These are phyloP conservation scores for Lactarius hatsudake DNA, from an alignment of 768 basidiomycete genomes.

Conservation along the genomic window DNA sequence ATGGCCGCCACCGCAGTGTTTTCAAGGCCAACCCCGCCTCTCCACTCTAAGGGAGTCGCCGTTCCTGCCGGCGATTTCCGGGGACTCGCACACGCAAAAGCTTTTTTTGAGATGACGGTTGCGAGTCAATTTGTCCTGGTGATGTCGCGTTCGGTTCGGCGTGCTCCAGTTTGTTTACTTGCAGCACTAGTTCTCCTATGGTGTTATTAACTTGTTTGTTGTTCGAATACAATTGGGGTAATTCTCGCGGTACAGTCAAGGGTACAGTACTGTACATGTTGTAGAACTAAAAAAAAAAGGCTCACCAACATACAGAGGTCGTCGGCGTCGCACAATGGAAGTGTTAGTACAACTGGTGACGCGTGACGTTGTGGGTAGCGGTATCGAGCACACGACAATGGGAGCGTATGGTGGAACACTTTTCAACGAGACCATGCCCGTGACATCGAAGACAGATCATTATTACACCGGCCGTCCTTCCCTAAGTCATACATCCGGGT, in stretches of 20 bases:
- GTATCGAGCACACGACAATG: background rate
- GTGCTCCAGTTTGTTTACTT: background rate
- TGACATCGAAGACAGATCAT: background rate
- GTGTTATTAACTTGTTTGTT: no score
- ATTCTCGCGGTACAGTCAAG: no score
- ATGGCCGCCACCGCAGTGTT: conserved; percentile 33
- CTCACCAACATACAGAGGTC: background rate
- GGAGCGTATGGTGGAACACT: background rate
- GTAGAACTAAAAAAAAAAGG: background rate
- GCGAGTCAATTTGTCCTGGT: no score
- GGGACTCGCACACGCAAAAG: conserved; percentile 15
- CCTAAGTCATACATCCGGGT: background rate
- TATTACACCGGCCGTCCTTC: background rate
- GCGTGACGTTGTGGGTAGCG: background rate
- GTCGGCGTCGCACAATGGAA: background rate
- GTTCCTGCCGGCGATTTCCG: conserved; percentile 34
- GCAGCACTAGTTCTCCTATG: background rate
- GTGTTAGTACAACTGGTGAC: background rate
- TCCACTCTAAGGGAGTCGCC: conserved; percentile 34
- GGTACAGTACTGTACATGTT: background rate
- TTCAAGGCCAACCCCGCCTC: conserved; percentile 27
- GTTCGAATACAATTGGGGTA: background rate
- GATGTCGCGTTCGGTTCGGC: background rate
- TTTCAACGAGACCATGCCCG: background rate
- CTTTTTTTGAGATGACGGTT: conserved; percentile 1